Evolutionary conservation across 225 moss, liverwort and hornwort species (phyloP).

Genomic region (Neckera pumila): DNA sequence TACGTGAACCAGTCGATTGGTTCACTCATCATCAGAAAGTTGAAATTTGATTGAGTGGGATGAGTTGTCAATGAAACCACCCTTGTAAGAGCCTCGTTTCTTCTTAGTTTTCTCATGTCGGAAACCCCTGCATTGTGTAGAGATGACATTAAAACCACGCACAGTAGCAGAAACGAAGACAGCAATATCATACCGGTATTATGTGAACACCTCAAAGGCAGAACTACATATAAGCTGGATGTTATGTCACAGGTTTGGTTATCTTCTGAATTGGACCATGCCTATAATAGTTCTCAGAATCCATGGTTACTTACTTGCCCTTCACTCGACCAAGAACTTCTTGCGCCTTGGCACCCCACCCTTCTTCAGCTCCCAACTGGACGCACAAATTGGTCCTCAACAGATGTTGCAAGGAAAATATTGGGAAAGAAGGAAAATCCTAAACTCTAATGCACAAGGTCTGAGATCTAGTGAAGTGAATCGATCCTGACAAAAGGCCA

Average conservation of each 20-base stretch:
- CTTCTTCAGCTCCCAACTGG: constrained; percentile 84
- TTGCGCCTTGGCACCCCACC: constrained; percentile 92
- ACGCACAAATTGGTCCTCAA: not conserved
- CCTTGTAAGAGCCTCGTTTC: constrained; percentile 87
- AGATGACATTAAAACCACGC: not conserved
- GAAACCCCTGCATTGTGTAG: constrained; percentile 41
- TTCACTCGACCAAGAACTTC: constrained; percentile 65
- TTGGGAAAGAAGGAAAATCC: not conserved
- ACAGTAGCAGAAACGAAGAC: not conserved
- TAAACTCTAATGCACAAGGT: not conserved
- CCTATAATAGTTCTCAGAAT: not conserved
- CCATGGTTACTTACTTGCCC: constrained; percentile 72
- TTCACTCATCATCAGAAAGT: constrained; percentile 69
- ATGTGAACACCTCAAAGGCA: not conserved
- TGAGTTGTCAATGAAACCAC: constrained; percentile 66
- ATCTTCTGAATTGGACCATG: not conserved
- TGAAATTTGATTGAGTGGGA: constrained; percentile 91
- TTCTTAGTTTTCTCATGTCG: constrained; percentile 98
- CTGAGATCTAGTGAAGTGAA: not conserved
- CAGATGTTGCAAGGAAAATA: not conserved
- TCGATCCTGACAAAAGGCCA: not conserved
- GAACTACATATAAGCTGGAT: not conserved
- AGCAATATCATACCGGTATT: not conserved
- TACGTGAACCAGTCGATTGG: not conserved
- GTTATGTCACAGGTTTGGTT: not conserved